Conservation (phyloP, 164 flowering plant species). For the Dillenia turbinata region DNA sequence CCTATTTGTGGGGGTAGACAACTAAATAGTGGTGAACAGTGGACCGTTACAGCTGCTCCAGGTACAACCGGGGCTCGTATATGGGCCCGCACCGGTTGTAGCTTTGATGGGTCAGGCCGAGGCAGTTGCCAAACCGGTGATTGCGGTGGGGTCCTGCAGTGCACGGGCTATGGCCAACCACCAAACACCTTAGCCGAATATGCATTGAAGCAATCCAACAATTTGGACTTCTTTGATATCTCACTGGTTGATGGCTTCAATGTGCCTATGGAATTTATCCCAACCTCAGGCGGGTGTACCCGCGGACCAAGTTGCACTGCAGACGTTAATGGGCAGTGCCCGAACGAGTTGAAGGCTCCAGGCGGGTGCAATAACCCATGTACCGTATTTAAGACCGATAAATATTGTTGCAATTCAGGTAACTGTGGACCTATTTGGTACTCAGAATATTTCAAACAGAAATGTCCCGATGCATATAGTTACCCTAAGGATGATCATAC, state of each 20-base stretch:
- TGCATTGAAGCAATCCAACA: constrained; percentile 14
- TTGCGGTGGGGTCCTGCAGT: constrained; percentile 16
- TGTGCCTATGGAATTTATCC: constrained; percentile 13
- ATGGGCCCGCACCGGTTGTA: constrained; percentile 24
- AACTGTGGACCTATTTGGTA: constrained; percentile 8
- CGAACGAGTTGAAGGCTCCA: constrained; percentile 1
- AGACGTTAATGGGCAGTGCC: constrained; percentile 13
- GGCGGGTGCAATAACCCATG: constrained; percentile 3
- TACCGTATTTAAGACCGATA: constrained; percentile 9
- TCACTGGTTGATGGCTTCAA: constrained; percentile 23
- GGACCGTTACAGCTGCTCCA: constrained; percentile 7
- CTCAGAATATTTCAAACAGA: constrained; percentile 10
- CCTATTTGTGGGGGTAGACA: constrained; percentile 13
- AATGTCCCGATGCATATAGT: constrained; percentile 16
- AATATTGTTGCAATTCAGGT: constrained; percentile 15
- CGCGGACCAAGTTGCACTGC: constrained; percentile 5
- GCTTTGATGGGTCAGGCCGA: constrained; percentile 10
- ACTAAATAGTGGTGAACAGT: constrained; percentile 4
- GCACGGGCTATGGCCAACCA: constrained; percentile 12
- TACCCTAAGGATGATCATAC: constrained; percentile 12
- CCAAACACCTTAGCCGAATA: constrained; percentile 14
- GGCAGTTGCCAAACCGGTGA: constrained; percentile 22
- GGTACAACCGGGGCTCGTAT: constrained; percentile 17
- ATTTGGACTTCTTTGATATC: constrained; percentile 19
- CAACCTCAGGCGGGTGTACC: constrained; percentile 1